Conservation (phyloP, 345 rosid genomes). For the Aquilaria yunnanensis region DNA sequence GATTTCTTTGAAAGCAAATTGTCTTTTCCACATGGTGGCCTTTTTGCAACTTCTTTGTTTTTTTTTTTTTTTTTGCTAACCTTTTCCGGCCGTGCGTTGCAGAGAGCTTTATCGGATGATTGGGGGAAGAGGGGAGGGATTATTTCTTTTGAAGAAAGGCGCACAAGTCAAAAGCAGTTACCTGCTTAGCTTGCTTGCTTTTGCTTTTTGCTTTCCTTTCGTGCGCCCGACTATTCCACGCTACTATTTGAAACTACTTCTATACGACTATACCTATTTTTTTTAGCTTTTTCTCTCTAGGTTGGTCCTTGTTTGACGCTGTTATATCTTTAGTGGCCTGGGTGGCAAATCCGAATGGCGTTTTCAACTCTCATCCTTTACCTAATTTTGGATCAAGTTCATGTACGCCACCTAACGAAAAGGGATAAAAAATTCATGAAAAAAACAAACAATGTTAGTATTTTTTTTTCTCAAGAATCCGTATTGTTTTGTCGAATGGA, state of each 20-base stretch:
- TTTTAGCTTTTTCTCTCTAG: not conserved
- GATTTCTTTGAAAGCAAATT: constrained; percentile 11
- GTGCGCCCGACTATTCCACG: constrained; percentile 14
- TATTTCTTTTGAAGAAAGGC: not conserved
- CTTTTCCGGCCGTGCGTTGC: too few relatives aligned
- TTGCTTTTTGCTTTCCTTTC: constrained; percentile 9
- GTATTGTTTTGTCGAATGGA: too few relatives aligned
- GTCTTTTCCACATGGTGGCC: constrained; percentile 14
- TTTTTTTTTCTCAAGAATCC: too few relatives aligned
- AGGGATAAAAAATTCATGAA: too few relatives aligned
- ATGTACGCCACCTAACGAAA: too few relatives aligned
- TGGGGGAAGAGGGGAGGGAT: not conserved
- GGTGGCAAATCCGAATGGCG: too few relatives aligned
- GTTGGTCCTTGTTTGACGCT: not conserved
- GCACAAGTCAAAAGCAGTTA: constrained; percentile 16
- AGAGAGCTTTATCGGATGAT: not conserved
- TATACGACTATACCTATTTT: not conserved
- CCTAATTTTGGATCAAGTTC: too few relatives aligned
- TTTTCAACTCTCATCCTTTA: too few relatives aligned
- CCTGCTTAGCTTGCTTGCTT: not conserved
- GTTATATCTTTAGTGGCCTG: not conserved
- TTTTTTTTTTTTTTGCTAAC: not conserved
- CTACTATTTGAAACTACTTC: constrained; percentile 5
- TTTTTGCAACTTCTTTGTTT: constrained; percentile 7
- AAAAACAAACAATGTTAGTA: too few relatives aligned